Percentiles rank a stretch among this genome's conserved stretches.
These are phyloP conservation scores for Scorias spongiosa DNA, from an alignment of 2,329 filamentous ascomycete genomes.

Conservation along the genomic window DNA sequence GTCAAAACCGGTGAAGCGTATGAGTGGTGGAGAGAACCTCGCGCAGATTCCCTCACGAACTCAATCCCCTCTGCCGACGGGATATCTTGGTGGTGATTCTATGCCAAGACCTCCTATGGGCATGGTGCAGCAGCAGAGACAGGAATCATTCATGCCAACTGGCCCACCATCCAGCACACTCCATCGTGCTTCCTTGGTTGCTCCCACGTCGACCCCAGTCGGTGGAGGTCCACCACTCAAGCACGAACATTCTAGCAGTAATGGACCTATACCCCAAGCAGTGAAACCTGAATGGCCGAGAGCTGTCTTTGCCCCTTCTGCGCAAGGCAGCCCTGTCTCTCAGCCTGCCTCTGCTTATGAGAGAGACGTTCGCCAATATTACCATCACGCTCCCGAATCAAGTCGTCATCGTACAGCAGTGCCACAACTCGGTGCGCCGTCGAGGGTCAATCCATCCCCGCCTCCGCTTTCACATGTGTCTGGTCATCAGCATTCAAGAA, in stretches of 20 bases:
- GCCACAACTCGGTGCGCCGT: constrained; percentile 13
- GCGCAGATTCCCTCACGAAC: constrained; percentile 1
- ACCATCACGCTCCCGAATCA: constrained; percentile 2
- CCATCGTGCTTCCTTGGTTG: constrained; percentile 1
- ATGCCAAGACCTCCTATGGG: not conserved
- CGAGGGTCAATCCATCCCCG: constrained; percentile 19
- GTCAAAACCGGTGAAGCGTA: constrained; percentile 16
- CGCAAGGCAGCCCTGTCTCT: constrained; percentile 4
- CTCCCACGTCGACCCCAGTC: not conserved
- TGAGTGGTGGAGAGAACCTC: constrained; percentile 9
- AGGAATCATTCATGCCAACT: not conserved
- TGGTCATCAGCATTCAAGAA: constrained; percentile 15
- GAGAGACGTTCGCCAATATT: constrained; percentile 16
- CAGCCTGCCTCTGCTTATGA: constrained; percentile 8
- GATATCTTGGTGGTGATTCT: not conserved
- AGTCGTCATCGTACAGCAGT: constrained; percentile 3
- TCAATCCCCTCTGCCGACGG: constrained; percentile 3
- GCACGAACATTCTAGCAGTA: not conserved
- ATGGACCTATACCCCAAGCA: constrained; percentile 1
- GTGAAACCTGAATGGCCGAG: constrained; percentile 12
- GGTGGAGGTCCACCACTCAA: not conserved
- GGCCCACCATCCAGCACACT: constrained; percentile 1
- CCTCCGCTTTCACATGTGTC: constrained; percentile 16
- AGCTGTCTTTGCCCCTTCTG: constrained; percentile 4
- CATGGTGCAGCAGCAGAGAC: not conserved